Base-by-base conservation (phyloP, 345 rosid species). In the Cardamine occulta region DNA sequence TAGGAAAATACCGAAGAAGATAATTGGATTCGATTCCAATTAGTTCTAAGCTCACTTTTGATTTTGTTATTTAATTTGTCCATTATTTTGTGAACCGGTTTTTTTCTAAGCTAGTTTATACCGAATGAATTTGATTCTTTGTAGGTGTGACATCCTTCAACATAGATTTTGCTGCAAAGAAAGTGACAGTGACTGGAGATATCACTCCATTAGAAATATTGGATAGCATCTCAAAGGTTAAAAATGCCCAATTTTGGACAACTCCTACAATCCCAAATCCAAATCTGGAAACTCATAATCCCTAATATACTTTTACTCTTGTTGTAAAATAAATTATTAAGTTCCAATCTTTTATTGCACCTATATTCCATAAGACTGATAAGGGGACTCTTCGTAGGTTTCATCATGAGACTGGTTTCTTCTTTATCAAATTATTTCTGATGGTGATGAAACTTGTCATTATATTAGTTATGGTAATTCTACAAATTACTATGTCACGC, bases 141-240 rank as follows among this genome's bases (percentile, higher is more conserved):
- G 73, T 72, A 88, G 92, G 92, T 44, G 90, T 86, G 79, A 79
- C 81, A 59, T 84, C 90, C 1, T 88, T 83, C 83, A 80, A 29
- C 86, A 86, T 88, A 70, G 88, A 88, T 63, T 86, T 83, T 71
- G 83, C 85, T 72, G 87, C 92, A 52, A 86, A 86, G 84, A 86
- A 83, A 74, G 89, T 88, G 73, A 85, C 90, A 7, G 71, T 88
- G 26, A 82, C 80, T 1, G 88, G 92, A 75, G 74, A 85, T 31
- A 75, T 88, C 37, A 79, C 81, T 24, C 88, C 92, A 4, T 78
- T 75, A 28, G 73, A 78, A 13, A 85, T 83, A 45, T 80, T 88
- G 70, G 86, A 84, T 24, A 88, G 92, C 59, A 82, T 86, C 37
- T 86, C 90, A 18, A 86, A 88, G 82, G 87, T 88, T 28, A 88